Conservation (phyloP, 1,284 basidiomycete species). For the Rhodotorula mucilaginosa region DNA sequence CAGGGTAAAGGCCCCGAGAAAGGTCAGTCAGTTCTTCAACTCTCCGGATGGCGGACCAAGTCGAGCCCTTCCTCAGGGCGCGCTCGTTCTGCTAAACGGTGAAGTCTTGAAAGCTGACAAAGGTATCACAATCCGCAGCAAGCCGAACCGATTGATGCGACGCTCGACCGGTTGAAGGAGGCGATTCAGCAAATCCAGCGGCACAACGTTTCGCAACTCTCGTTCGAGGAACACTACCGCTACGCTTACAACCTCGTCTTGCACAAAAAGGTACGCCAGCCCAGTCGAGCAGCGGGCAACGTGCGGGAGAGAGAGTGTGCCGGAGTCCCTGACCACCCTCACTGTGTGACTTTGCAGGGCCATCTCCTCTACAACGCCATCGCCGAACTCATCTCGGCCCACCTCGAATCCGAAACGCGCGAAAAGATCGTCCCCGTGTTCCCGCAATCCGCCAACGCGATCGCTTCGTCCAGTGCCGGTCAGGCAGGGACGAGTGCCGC, state of each 20-base stretch:
- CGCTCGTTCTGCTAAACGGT: not conserved
- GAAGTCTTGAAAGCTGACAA: too few species aligned
- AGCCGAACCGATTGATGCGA: conserved; percentile 22
- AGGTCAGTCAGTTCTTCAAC: conserved; percentile 21
- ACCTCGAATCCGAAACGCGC: conserved; percentile 76
- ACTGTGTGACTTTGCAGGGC: conserved; percentile 57
- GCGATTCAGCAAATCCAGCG: conserved; percentile 96
- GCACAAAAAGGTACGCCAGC: conserved; percentile 23
- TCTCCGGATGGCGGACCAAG: too few species aligned
- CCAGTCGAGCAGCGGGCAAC: not conserved
- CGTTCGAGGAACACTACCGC: conserved; percentile 87
- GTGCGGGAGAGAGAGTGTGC: not conserved
- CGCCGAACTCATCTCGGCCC: conserved; percentile 71
- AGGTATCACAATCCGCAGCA: not conserved
- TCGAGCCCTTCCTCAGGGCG: too few species aligned
- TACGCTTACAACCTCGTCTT: conserved; percentile 80
- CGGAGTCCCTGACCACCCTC: too few species aligned
- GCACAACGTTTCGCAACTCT: conserved; percentile 86
- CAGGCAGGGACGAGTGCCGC: conserved; percentile 31
- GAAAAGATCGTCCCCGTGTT: conserved; percentile 80
- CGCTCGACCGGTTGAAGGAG: conserved; percentile 67
- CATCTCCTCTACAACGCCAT: conserved; percentile 87
- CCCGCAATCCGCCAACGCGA: conserved; percentile 55
- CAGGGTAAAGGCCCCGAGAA: conserved; percentile 36
- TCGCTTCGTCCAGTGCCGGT: conserved; percentile 49